phyloP scores from a whole-genome alignment of 139 green algal genomes.

The Trebouxia sp. region DNA sequence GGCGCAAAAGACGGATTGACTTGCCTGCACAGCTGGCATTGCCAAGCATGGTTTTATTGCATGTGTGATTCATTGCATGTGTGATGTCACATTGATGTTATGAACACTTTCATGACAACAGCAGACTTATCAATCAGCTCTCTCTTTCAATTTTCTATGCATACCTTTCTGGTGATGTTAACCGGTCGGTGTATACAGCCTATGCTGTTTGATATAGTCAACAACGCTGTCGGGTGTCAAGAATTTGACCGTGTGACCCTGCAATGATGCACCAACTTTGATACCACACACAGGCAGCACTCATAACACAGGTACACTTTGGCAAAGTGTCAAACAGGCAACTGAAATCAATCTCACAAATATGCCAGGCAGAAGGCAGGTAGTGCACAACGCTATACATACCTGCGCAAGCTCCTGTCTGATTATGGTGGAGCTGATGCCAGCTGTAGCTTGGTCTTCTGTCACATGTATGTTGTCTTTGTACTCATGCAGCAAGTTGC shows the following conservation, averaged over 20 bases:
- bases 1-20: no score
- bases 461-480: constrained; percentile 40
- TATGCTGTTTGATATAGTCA: constrained; percentile 43
- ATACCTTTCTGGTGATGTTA: background rate
- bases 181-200: constrained; percentile 44
- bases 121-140: background rate
- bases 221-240: constrained; percentile 40
- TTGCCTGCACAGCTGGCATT: no score
- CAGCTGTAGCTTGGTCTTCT: constrained; percentile 44
- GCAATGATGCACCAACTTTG: background rate
- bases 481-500: constrained; percentile 41
- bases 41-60: no score
- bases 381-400: background rate
- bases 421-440: constrained; percentile 50
- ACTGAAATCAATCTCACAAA: no score
- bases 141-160: background rate
- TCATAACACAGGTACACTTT: background rate
- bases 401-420: constrained; percentile 41
- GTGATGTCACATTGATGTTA: background rate
- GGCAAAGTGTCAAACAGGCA: background rate
- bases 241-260: constrained; percentile 39
- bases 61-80: no score
- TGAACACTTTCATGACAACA: background rate
- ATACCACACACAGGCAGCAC: background rate
- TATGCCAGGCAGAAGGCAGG: no score